Conservation (phyloP, 805 yeast genomes). For the Starmerella apis region DNA sequence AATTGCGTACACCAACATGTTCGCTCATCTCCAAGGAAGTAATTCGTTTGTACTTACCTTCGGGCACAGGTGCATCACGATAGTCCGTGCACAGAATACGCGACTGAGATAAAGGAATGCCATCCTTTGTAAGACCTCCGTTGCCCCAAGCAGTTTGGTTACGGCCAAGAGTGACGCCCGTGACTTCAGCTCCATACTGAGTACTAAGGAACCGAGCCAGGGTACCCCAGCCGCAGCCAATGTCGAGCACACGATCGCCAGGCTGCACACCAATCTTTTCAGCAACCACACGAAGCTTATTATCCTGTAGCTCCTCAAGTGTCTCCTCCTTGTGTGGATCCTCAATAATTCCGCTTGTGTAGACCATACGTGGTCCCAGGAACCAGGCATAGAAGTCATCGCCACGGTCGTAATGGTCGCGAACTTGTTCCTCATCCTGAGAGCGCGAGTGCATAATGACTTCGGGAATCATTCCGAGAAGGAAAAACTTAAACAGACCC, state of each 20-base stretch:
- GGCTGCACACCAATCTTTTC: slow-evolving; percentile 66
- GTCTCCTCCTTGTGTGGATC: slow-evolving; percentile 65
- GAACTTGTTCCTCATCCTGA: slow-evolving; percentile 92
- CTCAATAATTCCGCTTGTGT: slow-evolving; percentile 73
- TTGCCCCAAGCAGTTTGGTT: slow-evolving; percentile 91
- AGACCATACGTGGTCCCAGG: slow-evolving; percentile 88
- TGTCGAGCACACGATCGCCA: slow-evolving; percentile 68
- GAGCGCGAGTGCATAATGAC: slow-evolving; percentile 84
- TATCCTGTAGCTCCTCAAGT: slow-evolving; percentile 66
- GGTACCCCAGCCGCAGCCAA: slow-evolving; percentile 97
- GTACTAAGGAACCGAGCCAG: slow-evolving; percentile 74
- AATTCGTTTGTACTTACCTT: slow-evolving; percentile 63
- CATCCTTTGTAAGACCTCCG: slow-evolving; percentile 54
- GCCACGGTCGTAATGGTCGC: slow-evolving; percentile 93
- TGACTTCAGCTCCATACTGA: slow-evolving; percentile 72
- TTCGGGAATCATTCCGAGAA: slow-evolving; percentile 85
- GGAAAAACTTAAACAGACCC: slow-evolving; percentile 65
- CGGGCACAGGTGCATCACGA: slow-evolving; percentile 75
- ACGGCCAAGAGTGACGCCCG: slow-evolving; percentile 82
- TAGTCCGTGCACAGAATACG: slow-evolving; percentile 73
- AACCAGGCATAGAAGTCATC: slow-evolving; percentile 92
- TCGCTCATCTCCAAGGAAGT: slow-evolving; percentile 93
- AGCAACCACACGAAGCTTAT: slow-evolving; percentile 76
- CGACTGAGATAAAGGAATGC: slow-evolving; percentile 58
- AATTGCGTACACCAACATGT: slow-evolving; percentile 87